These are phyloP conservation scores for Phytophthora pseudosyringae DNA, from an alignment of 352 stramenopile species.

Conservation along the genomic window DNA sequence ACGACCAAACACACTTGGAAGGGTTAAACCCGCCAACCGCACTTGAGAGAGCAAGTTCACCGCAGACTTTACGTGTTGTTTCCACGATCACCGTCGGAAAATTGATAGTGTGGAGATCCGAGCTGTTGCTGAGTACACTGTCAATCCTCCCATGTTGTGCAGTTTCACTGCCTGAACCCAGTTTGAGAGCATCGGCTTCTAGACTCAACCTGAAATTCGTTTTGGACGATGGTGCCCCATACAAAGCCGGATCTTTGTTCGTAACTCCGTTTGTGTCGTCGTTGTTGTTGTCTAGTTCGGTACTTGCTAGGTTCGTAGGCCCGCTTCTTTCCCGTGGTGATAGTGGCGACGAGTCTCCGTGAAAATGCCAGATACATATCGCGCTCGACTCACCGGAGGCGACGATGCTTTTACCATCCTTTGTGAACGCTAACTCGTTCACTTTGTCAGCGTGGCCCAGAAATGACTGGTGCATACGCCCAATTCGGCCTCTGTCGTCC, in stretches of 20 bases:
- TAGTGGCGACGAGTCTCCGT: constrained; percentile 40
- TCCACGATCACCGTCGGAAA: constrained; percentile 2
- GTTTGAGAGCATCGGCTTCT: constrained; percentile 44
- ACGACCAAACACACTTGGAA: constrained; percentile 40
- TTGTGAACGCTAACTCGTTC: constrained; percentile 48
- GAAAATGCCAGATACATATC: constrained; percentile 69
- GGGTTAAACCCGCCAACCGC: constrained; percentile 25
- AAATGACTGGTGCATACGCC: constrained; percentile 68
- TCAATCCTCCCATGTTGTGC: constrained; percentile 1
- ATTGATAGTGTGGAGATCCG: background rate
- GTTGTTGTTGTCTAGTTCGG: background rate
- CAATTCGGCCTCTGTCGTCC: constrained; percentile 51
- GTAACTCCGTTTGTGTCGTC: background rate
- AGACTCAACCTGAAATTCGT: constrained; percentile 42
- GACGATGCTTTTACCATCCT: constrained; percentile 47
- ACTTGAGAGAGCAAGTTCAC: constrained; percentile 15
- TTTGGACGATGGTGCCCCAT: constrained; percentile 35
- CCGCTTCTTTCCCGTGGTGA: constrained; percentile 21
- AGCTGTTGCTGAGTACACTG: constrained; percentile 19
- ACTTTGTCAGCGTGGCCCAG: constrained; percentile 49
- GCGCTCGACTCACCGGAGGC: constrained; percentile 50
- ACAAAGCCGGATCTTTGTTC: constrained; percentile 22
- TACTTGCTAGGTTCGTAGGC: background rate
- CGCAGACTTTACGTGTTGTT: background rate
- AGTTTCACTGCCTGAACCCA: constrained; percentile 7